Evolutionary conservation across 1,139 yeast genomes (phyloP).

Genomic region (Blastobotrys buckinghamii): DNA sequence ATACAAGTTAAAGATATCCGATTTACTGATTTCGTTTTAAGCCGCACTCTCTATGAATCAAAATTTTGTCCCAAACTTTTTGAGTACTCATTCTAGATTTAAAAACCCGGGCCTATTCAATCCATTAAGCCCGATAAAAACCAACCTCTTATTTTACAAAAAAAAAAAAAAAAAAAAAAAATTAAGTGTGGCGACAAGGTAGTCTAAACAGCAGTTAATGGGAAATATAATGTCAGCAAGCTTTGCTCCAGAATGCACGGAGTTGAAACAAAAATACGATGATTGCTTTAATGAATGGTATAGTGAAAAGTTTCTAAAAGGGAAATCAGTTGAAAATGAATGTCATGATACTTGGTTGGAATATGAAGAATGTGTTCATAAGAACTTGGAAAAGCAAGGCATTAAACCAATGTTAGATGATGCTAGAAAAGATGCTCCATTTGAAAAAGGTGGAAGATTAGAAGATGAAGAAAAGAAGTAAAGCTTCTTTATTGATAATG

Average conservation of each 20-base stretch:
- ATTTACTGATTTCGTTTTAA: too few species aligned
- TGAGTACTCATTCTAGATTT: too few species aligned
- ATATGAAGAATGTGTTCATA: conserved; percentile 77
- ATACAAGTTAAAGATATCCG: too few species aligned
- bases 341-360: conserved; percentile 86
- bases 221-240: conserved; percentile 70
- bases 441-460: conserved; percentile 54
- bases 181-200: too few species aligned
- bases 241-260: conserved; percentile 95
- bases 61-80: too few species aligned
- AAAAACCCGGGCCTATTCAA: too few species aligned
- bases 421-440: conserved; percentile 89
- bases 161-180: too few species aligned
- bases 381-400: conserved; percentile 64
- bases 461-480: conserved; percentile 19
- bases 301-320: conserved; percentile 74
- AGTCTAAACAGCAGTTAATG: conserved; percentile 23
- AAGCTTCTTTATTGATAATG: neutral
- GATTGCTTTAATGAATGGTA: conserved; percentile 94
- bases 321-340: conserved; percentile 59
- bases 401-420: conserved; percentile 83
- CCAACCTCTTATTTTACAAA: too few species aligned
- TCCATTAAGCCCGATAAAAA: too few species aligned
- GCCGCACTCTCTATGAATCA: too few species aligned
- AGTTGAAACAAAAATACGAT: conserved; percentile 76